phyloP scores from a whole-genome alignment of 2,329 filamentous ascomycete species.

The Whalleya microplaca region DNA sequence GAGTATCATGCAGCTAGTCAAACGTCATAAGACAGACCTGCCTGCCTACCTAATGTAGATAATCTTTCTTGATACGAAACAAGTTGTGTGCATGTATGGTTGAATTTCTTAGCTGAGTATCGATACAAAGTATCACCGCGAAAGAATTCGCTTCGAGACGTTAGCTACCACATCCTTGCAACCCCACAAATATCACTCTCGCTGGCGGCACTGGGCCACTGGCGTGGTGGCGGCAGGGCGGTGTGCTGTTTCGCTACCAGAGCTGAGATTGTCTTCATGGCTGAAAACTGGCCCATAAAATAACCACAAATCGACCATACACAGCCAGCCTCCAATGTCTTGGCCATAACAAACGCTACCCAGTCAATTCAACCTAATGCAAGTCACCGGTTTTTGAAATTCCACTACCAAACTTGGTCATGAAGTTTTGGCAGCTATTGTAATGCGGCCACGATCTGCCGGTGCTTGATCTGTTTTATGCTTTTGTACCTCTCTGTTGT shows the following conservation, averaged over 20 bases:
- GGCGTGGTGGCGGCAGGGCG: not conserved
- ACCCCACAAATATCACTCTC: not conserved
- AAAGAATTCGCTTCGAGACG: too few species aligned
- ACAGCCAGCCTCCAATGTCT: not conserved
- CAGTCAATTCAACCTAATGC: not conserved
- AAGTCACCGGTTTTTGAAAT: not conserved
- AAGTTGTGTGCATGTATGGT: not conserved
- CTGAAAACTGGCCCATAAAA: not conserved
- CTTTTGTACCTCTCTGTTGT: not conserved
- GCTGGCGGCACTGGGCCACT: not conserved
- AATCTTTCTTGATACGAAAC: too few species aligned
- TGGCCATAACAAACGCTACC: not conserved
- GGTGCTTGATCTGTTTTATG: not conserved
- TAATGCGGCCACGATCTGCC: not conserved
- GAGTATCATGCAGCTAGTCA: too few species aligned
- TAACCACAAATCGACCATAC: not conserved
- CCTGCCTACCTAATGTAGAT: too few species aligned
- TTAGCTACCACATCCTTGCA: too few species aligned
- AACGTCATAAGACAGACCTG: too few species aligned
- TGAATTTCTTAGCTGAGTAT: not conserved
- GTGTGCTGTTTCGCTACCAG: not conserved
- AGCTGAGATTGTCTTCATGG: not conserved
- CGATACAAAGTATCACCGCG: not conserved
- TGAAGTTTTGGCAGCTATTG: not conserved
- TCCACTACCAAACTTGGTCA: not conserved